Conservation (phyloP, 352 stramenopile species). For the Phytophthora uliginosa region DNA sequence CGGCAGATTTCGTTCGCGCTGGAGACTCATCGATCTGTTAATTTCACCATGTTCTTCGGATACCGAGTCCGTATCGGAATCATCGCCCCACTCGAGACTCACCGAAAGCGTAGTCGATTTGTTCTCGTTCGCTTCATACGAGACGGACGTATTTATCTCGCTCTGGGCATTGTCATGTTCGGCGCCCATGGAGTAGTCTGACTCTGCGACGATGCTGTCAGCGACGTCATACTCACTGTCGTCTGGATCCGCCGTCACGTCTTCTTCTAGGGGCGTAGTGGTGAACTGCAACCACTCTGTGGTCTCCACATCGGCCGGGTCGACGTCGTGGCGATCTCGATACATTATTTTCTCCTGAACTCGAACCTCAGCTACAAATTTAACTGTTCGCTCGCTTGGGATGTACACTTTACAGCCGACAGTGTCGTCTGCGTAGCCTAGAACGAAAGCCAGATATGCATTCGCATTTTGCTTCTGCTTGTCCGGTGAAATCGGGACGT, state of each 20-base stretch:
- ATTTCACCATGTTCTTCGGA: no score
- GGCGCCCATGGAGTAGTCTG: neutral
- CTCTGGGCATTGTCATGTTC: neutral
- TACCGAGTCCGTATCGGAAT: neutral
- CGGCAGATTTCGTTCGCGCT: no score
- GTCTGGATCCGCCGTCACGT: no score
- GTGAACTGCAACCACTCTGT: neutral
- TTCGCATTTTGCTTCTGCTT: constrained; percentile 6
- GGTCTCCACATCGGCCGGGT: neutral
- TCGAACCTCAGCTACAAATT: constrained; percentile 11
- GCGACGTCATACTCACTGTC: neutral
- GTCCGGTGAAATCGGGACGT: constrained; percentile 1
- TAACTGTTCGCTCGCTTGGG: constrained; percentile 4
- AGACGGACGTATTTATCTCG: neutral
- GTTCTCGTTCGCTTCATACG: neutral
- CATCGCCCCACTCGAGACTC: neutral
- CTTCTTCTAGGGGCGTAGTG: neutral
- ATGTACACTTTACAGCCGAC: constrained; percentile 13
- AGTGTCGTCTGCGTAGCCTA: constrained; percentile 14
- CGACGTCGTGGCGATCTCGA: neutral
- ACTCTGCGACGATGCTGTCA: neutral
- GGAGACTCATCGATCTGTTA: no score
- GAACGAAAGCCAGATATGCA: neutral
- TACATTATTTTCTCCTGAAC: constrained; percentile 5
- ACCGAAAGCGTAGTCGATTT: neutral